Evolutionary conservation across 2,329 filamentous ascomycete genomes (phyloP), one percentile per base, ranked within the genome.

Genomic region (Neoarthrinium moseri): DNA sequence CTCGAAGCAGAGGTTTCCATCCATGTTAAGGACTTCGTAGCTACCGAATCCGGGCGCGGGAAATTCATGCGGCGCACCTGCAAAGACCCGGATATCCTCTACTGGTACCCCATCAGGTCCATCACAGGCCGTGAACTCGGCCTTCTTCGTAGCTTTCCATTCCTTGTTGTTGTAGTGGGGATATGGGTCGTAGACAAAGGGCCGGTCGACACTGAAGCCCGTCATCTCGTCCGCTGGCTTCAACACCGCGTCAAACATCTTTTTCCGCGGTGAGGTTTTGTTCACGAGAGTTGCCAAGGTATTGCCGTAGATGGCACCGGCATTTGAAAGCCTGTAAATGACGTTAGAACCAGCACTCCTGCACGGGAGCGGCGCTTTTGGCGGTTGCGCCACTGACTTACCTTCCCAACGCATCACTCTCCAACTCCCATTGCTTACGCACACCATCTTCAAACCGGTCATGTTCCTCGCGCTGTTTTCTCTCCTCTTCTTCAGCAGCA

Each of bases 111-210:
- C 84, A 4, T 78, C 68, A 1, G 86, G 81, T 2, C 86, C 86
- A 41, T 79, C 69, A 61, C 88, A 91, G 2, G 83, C 65, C 5
- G 81, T 73, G 56, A 85, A 81, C 44, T 75, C 63, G 13, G 83
- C 85, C 38, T 76, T 77, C 38, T 69, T 66, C 55, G 22, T 47
- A 41, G 45, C 35, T 15, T 72, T 77, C 84, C 84, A 91, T 12
- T 71, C 64, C 4, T 71, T 67, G 41, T 74, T 77, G 57, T 87
- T 86, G 67, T 90, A 89, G 13, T 79, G 69, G 1, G 87, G 86
- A 52, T 90, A 91, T 0, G 87, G 87, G 47, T 84, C 75, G 64
- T 88, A 89, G 17, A 77, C 70, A 45, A 79, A 70, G 1, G 81
- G 77, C 40, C 71, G 65, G 34, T 75, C 67, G 11, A 65, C 59